A percentile compares a stretch with the other conserved stretches of the same genome.
Conservation (phyloP, 345 rosid species). For the Passiflora organensis region DNA sequence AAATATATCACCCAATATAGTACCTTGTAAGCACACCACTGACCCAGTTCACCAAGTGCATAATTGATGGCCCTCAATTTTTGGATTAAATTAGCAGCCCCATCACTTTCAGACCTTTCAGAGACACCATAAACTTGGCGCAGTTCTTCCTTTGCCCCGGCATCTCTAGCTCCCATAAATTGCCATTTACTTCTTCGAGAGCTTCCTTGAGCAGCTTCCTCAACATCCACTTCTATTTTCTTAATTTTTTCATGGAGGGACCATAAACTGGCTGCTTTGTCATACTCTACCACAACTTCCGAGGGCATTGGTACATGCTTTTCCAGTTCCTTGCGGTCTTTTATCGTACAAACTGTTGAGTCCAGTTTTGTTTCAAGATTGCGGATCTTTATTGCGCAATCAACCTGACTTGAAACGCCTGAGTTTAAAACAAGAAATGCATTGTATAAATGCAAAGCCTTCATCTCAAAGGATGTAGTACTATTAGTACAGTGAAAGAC, state of each 20-base stretch:
- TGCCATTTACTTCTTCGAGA: constrained; percentile 96
- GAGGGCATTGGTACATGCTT: constrained; percentile 96
- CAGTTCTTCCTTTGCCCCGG: constrained; percentile 93
- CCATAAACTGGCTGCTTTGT: constrained; percentile 93
- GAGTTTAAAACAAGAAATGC: constrained; percentile 6
- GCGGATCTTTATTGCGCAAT: constrained; percentile 92
- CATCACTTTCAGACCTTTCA: constrained; percentile 96
- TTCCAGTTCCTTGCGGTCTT: constrained; percentile 93
- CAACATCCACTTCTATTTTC: constrained; percentile 83
- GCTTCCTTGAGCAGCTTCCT: constrained; percentile 87
- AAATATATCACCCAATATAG: not conserved
- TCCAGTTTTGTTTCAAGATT: constrained; percentile 98
- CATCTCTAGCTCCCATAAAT: constrained; percentile 99
- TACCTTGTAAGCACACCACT: constrained; percentile 99
- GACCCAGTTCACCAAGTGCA: constrained; percentile 93
- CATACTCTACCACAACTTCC: constrained; percentile 87
- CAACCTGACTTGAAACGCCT: constrained; percentile 98
- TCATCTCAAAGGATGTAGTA: not conserved
- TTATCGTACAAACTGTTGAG: constrained; percentile 80
- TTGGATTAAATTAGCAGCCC: constrained; percentile 93
- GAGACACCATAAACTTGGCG: constrained; percentile 96
- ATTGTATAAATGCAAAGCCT: not conserved
- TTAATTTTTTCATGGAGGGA: constrained; percentile 90
- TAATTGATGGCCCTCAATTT: constrained; percentile 90
- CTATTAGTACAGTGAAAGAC: not conserved